Conservation (phyloP, 257 asterid genomes). For the Coffea canephora region DNA sequence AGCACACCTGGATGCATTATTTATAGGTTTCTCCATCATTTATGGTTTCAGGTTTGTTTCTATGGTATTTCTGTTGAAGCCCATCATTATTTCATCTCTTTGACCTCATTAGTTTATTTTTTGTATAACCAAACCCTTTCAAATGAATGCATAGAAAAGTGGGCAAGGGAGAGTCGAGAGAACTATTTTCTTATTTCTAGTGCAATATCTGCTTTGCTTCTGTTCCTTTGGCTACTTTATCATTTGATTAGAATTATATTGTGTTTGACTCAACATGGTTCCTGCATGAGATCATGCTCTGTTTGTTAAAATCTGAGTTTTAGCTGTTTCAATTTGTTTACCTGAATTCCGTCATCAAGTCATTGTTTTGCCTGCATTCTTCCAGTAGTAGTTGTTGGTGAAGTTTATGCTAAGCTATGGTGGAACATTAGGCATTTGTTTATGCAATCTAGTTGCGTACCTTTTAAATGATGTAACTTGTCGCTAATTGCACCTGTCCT, state of each 20-base stretch:
- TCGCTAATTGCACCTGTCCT: conserved; percentile 16
- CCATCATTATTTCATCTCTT: neutral
- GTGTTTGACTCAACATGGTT: neutral
- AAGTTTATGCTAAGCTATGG: neutral
- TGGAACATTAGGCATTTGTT: neutral
- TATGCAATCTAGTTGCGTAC: neutral
- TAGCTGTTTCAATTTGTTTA: neutral
- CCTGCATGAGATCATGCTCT: neutral
- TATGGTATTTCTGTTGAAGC: conserved; percentile 16
- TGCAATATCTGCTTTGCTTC: neutral
- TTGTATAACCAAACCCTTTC: neutral
- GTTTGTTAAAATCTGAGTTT: neutral
- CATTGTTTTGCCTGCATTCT: neutral
- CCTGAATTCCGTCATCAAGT: neutral
- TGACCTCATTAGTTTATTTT: neutral
- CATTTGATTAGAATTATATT: neutral
- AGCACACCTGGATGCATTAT: conserved; percentile 58
- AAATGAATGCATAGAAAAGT: neutral
- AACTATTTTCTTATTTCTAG: neutral
- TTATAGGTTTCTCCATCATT: conserved; percentile 57
- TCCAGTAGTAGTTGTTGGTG: neutral
- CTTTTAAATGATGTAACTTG: neutral
- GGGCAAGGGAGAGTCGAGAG: neutral
- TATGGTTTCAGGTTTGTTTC: conserved; percentile 74
- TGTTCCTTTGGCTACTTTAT: neutral